Conservation (phyloP, 169 alveolate genomes). For the Plasmodium reichenowi region DNA sequence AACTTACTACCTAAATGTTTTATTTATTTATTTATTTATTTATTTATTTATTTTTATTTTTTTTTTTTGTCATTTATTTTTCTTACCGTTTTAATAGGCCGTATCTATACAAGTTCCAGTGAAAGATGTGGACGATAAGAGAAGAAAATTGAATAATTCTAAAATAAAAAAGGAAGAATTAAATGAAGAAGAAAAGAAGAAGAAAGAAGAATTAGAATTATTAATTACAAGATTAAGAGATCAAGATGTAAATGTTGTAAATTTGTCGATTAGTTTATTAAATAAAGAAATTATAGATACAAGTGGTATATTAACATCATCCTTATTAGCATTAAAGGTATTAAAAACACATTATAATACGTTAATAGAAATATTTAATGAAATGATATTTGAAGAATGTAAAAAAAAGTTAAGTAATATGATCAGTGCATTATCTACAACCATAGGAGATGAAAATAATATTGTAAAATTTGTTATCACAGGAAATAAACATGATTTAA, state of each 20-base stretch:
- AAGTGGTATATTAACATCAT: constrained; percentile 66
- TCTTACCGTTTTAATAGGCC: constrained; percentile 14
- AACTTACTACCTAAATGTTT: background rate
- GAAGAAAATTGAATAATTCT: constrained; percentile 18
- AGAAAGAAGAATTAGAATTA: constrained; percentile 68
- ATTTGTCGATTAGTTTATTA: constrained; percentile 42
- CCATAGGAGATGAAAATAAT: constrained; percentile 73
- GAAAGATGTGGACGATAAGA: constrained; percentile 52
- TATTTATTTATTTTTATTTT: background rate
- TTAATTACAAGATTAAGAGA: constrained; percentile 52
- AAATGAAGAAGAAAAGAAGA: constrained; percentile 72
- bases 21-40: background rate
- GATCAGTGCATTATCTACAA: constrained; percentile 77
- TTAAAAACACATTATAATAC: constrained; percentile 43
- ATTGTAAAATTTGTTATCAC: constrained; percentile 51
- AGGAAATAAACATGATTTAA: constrained; percentile 55
- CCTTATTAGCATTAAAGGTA: constrained; percentile 57
- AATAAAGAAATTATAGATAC: constrained; percentile 70
- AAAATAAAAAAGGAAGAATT: constrained; percentile 67
- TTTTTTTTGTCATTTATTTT: background rate
- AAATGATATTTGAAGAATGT: constrained; percentile 69
- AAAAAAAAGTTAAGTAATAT: constrained; percentile 58
- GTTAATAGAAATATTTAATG: constrained; percentile 43
- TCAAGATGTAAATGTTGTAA: constrained; percentile 35
- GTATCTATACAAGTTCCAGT: constrained; percentile 71